Percentiles rank a stretch among this genome's conserved stretches.
Conservation (phyloP, 2,329 filamentous ascomycete genomes). For the Neurospora sp. region DNA sequence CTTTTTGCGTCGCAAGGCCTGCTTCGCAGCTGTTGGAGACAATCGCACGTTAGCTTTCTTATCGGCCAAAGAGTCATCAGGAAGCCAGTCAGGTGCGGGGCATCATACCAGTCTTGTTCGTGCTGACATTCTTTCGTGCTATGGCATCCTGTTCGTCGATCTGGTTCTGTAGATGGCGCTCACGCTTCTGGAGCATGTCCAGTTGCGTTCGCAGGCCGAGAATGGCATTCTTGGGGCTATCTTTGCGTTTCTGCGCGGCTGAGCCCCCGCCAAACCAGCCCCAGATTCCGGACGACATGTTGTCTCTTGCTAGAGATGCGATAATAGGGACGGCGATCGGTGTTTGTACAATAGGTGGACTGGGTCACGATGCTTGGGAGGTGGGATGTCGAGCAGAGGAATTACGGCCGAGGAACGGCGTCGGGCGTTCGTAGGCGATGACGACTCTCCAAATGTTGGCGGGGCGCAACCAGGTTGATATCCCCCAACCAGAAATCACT, state of each 20-base stretch:
- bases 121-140: slow-evolving; percentile 77
- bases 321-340: not conserved
- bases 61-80: not conserved
- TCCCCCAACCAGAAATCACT: not conserved
- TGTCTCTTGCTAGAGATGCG: slow-evolving; percentile 3
- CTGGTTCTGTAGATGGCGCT: slow-evolving; percentile 81
- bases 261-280: slow-evolving; percentile 80
- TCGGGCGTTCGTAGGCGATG: slow-evolving; percentile 12
- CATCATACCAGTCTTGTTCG: slow-evolving; percentile 79
- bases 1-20: slow-evolving; percentile 89
- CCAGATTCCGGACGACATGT: slow-evolving; percentile 63
- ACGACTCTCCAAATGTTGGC: slow-evolving; percentile 17
- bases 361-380: not conserved
- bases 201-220: slow-evolving; percentile 77
- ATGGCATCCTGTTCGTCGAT: slow-evolving; percentile 87
- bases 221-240: slow-evolving; percentile 95
- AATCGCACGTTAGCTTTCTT: slow-evolving; percentile 15
- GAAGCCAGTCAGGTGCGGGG: not conserved
- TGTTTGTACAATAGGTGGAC: not conserved
- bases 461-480: slow-evolving; percentile 12
- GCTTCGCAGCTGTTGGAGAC: slow-evolving; percentile 63
- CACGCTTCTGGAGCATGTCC: slow-evolving; percentile 95
- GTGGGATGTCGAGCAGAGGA: not conserved
- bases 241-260: slow-evolving; percentile 75
- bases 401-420: not conserved